A percentile compares a stretch with the other conserved stretches of the same genome.
These are phyloP conservation scores for Iris pallida DNA, from an alignment of 116 monocot species.

Conservation along the genomic window DNA sequence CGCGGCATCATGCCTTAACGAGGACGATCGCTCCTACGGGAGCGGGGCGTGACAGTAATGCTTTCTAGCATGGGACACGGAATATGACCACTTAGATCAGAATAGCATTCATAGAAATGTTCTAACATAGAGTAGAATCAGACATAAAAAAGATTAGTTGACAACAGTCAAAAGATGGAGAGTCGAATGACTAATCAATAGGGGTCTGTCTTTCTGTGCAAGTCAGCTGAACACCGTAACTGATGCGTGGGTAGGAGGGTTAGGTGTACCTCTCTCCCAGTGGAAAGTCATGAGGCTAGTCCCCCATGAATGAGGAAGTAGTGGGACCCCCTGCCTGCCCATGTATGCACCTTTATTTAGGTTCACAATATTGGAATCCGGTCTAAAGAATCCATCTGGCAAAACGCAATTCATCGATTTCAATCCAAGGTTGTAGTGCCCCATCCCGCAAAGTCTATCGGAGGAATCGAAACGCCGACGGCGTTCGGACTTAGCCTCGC, in stretches of 20 bases:
- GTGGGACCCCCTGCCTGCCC: not conserved
- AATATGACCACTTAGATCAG: too few relatives aligned
- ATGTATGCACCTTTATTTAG: conserved; percentile 4
- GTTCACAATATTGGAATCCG: conserved; percentile 6
- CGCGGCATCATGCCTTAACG: too few relatives aligned
- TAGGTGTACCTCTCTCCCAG: conserved; percentile 14
- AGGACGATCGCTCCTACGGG: too few relatives aligned
- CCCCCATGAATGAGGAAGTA: conserved; percentile 10
- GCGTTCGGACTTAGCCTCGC: too few relatives aligned
- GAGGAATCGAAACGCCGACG: too few relatives aligned
- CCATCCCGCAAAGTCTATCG: too few relatives aligned
- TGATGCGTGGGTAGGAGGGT: conserved; percentile 16
- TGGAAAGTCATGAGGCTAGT: conserved; percentile 19
- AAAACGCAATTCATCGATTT: conserved; percentile 12
- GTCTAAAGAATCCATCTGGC: conserved; percentile 8
- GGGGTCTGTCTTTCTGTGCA: conserved; percentile 4
- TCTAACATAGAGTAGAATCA: too few relatives aligned
- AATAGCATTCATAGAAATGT: too few relatives aligned
- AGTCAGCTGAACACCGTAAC: conserved; percentile 10
- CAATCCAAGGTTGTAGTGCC: too few relatives aligned
- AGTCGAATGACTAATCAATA: conserved; percentile 1
- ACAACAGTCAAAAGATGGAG: conserved; percentile 7
- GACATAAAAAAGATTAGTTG: conserved; percentile 5
- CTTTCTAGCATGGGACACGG: too few relatives aligned
- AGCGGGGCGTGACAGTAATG: too few relatives aligned